Base-by-base conservation (phyloP, 352 stramenopile genomes). In the Phytophthora boehmeriae region DNA sequence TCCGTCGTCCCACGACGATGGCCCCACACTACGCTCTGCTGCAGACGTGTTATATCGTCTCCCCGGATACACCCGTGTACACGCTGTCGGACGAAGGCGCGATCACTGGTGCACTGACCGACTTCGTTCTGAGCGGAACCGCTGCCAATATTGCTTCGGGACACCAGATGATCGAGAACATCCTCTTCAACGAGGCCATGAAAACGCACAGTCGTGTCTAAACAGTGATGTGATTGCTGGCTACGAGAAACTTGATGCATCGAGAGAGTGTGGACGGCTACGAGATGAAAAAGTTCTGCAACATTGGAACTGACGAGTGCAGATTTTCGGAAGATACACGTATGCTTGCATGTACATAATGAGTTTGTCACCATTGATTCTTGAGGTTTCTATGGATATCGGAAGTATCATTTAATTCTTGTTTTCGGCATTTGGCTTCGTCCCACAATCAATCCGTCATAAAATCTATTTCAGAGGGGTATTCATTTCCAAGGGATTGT, bases 11-110 rank as follows among this genome's bases (percentile, higher is more conserved):
- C 28, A 59, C 35, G 10, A 66, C 65, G 0, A 71, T 75, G 44
- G 55, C 70, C 8, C 39, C 52, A 17, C 54, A 59, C 30, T 75
- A 55, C 30, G 62, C 73, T 22, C 66, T 88, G 5, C 50, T 89
- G 46, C 76, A 86, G 51, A 76, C 77, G 34, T 83, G 75, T 49
- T 81, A 82, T 63, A 69, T 89, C 30, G 81, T 85, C 27, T 80
- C 74, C 20, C 80, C 80, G 14, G 57, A 71, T 19, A 68, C 82
- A 2, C 67, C 67, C 10, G 56, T 75, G 13, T 58, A 64, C 53
- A 65, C 51, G 36, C 53, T 75, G 1, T 67, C 50, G 3, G 47
- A 65, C 23, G 67, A 75, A 23, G 62, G 67, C 1, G 62, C 62
- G 0, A 67, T 75, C 54, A 74, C 57, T 19, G 64, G 64, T 20